phyloP scores from a whole-genome alignment of 495 filamentous ascomycete genomes.

The Xylaria intraflava region DNA sequence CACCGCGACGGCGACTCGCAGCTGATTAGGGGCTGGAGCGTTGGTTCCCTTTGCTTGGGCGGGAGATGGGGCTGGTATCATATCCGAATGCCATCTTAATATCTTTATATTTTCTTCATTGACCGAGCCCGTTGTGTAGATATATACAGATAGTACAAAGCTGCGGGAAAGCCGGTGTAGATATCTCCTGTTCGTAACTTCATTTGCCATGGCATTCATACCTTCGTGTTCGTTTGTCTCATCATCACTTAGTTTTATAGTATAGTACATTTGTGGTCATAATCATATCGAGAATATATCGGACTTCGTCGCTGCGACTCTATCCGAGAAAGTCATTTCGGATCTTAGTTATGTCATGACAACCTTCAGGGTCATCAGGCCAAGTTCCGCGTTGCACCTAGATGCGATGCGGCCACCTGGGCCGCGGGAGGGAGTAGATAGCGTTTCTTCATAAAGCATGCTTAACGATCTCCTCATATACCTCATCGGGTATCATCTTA shows the following conservation, averaged over 20 bases:
- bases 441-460: conserved; percentile 61
- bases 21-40: too few species aligned
- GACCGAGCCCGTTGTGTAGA: too few species aligned
- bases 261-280: conserved; percentile 6
- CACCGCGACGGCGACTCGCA: too few species aligned
- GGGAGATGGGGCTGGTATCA: too few species aligned
- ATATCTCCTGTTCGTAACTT: not conserved
- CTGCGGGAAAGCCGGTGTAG: not conserved
- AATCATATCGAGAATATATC: too few species aligned
- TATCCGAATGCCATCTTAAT: too few species aligned
- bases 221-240: conserved; percentile 1
- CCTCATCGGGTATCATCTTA: conserved; percentile 75
- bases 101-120: too few species aligned
- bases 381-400: not conserved
- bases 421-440: not conserved
- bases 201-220: not conserved
- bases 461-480: conserved; percentile 80
- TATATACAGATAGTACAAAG: not conserved
- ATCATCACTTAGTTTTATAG: not conserved
- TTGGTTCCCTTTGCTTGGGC: too few species aligned
- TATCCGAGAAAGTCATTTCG: not conserved
- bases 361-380: not conserved
- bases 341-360: not conserved
- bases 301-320: too few species aligned
- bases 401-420: not conserved